phyloP scores from a whole-genome alignment of 805 yeast species.

The Candida tibetensis region DNA sequence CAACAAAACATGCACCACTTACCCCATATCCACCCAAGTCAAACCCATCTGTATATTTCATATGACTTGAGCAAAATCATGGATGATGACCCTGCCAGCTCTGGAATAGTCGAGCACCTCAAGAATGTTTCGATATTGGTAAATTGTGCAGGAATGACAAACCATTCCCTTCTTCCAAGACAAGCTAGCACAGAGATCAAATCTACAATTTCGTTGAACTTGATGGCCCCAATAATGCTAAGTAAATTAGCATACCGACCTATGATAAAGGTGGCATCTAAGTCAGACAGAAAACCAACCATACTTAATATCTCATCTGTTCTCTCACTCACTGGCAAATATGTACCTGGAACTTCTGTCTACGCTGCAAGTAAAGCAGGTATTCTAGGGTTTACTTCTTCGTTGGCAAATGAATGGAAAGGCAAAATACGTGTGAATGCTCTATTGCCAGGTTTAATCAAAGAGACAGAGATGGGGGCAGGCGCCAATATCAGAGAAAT shows the following conservation, averaged over 20 bases:
- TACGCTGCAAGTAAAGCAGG: conserved; percentile 76
- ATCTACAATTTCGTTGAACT: conserved; percentile 51
- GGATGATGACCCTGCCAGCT: conserved; percentile 2
- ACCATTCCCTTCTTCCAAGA: conserved; percentile 47
- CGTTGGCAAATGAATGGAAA: conserved; percentile 59
- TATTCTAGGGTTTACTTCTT: conserved; percentile 55
- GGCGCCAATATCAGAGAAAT: conserved; percentile 5
- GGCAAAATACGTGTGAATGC: conserved; percentile 60
- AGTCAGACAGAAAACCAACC: conserved; percentile 5
- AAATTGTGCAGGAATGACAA: conserved; percentile 69
- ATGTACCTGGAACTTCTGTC: conserved; percentile 55
- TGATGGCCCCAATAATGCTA: conserved; percentile 59
- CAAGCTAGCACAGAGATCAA: conserved; percentile 42
- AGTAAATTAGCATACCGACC: conserved; percentile 50
- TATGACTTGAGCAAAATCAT: conserved; percentile 28
- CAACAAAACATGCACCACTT: conserved; percentile 16
- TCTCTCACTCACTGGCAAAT: conserved; percentile 40
- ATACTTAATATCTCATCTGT: conserved; percentile 70
- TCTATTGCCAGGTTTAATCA: conserved; percentile 64
- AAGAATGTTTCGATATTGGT: conserved; percentile 46
- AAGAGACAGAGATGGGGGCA: conserved; percentile 65
- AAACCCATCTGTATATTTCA: conserved; percentile 28
- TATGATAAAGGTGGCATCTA: conserved; percentile 39
- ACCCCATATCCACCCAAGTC: conserved; percentile 13
- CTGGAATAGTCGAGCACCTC: conserved; percentile 20